Conservation (phyloP, 257 asterid genomes). For the Solanum boliviense region DNA sequence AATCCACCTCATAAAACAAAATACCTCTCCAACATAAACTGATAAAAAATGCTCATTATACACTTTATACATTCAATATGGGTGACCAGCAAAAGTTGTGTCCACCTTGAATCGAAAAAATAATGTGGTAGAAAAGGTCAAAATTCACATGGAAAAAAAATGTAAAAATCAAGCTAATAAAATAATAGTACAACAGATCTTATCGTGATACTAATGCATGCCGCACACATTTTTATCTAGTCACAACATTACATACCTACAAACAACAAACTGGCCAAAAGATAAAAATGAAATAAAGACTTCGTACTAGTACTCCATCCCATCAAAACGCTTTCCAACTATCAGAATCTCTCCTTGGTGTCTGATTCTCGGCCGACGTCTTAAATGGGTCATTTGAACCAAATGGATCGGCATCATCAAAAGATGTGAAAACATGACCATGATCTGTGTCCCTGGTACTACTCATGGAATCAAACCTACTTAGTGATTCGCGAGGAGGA, state of each 20-base stretch:
- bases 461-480: slow-evolving; percentile 52
- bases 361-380: slow-evolving; percentile 51
- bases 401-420: slow-evolving; percentile 75
- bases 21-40: not conserved
- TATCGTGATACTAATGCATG: not conserved
- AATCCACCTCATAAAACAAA: not conserved
- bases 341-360: slow-evolving; percentile 62
- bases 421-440: slow-evolving; percentile 57
- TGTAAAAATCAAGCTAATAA: not conserved
- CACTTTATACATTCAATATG: slow-evolving; percentile 18
- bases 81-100: slow-evolving; percentile 2
- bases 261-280: not conserved
- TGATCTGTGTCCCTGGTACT: slow-evolving; percentile 58
- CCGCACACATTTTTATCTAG: not conserved
- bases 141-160: not conserved
- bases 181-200: not conserved
- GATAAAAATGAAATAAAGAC: not conserved
- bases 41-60: slow-evolving; percentile 5
- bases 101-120: not conserved
- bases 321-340: slow-evolving; percentile 78
- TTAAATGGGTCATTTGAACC: slow-evolving; percentile 58
- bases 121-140: not conserved
- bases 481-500: slow-evolving; percentile 24
- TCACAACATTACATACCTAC: not conserved
- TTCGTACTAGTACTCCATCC: not conserved